These are phyloP conservation scores for Gomphus bonarii DNA, from an alignment of 1,284 basidiomycete species.

Conservation along the genomic window DNA sequence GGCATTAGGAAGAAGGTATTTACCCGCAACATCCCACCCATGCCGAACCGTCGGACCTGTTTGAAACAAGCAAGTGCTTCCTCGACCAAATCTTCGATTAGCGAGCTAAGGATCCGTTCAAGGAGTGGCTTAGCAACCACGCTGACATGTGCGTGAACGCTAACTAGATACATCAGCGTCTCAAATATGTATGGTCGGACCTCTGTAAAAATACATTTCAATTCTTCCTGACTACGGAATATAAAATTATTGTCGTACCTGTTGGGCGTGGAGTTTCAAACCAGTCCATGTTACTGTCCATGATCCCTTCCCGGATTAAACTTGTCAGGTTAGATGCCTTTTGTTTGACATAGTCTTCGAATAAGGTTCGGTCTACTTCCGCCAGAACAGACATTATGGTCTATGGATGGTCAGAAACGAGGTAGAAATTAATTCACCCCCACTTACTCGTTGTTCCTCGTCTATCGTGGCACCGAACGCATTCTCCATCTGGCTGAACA, in stretches of 20 bases:
- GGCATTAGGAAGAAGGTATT: constrained; percentile 21
- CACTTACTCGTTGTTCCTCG: constrained; percentile 60
- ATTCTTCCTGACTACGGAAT: not conserved
- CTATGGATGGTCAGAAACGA: constrained; percentile 23
- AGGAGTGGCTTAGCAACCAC: constrained; percentile 72
- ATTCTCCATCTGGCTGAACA: constrained; percentile 74
- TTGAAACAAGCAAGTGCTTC: constrained; percentile 80
- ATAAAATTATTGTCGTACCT: constrained; percentile 38
- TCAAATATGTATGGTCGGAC: constrained; percentile 94
- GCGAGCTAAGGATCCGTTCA: constrained; percentile 68
- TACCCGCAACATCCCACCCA: constrained; percentile 96
- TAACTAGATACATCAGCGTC: constrained; percentile 79
- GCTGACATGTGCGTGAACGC: constrained; percentile 86
- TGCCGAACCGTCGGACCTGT: constrained; percentile 83
- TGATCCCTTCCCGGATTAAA: constrained; percentile 72
- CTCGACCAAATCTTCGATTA: constrained; percentile 77
- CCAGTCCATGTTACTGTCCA: constrained; percentile 83
- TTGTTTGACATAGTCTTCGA: constrained; percentile 78
- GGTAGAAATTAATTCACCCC: constrained; percentile 5
- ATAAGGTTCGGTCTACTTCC: constrained; percentile 80
- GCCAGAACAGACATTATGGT: constrained; percentile 70
- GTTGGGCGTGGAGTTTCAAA: constrained; percentile 80
- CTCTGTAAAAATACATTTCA: constrained; percentile 38
- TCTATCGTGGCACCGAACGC: constrained; percentile 67
- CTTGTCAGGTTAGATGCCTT: constrained; percentile 59